These are phyloP conservation scores for Nakazawaea wickerhamii DNA, from an alignment of 805 yeast genomes.

Conservation along the genomic window DNA sequence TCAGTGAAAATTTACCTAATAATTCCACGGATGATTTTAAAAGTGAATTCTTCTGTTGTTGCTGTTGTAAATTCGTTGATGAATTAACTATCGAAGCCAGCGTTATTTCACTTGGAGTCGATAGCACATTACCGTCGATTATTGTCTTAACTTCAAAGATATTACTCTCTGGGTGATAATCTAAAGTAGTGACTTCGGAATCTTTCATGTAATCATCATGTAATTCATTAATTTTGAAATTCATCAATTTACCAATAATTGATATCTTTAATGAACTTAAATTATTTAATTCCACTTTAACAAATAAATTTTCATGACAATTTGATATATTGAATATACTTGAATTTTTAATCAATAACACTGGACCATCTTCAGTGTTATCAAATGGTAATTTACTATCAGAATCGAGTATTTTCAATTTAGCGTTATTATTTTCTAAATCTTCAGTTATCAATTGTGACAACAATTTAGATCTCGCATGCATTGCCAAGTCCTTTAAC, in stretches of 20 bases:
- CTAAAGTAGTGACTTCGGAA: conserved; percentile 7
- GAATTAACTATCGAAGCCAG: conserved; percentile 5
- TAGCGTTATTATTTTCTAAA: conserved; percentile 34
- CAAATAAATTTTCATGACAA: conserved; percentile 28
- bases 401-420: conserved; percentile 25
- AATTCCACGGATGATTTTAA: conserved; percentile 8
- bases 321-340: conserved; percentile 31
- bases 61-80: neutral
- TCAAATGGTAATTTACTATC: conserved; percentile 8
- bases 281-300: conserved; percentile 24
- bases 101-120: conserved; percentile 3
- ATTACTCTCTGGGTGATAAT: conserved; percentile 14
- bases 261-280: conserved; percentile 25
- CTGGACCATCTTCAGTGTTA: conserved; percentile 27
- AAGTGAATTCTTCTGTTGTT: conserved; percentile 1
- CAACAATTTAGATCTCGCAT: conserved; percentile 42
- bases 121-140: conserved; percentile 15
- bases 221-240: conserved; percentile 11
- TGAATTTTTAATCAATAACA: conserved; percentile 30
- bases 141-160: conserved; percentile 25
- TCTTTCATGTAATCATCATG: conserved; percentile 9
- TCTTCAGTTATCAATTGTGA: conserved; percentile 51
- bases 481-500: conserved; percentile 33
- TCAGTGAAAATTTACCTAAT: conserved; percentile 7
- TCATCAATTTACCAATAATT: conserved; percentile 28